These are phyloP conservation scores for Paradendryphiella salina DNA, from an alignment of 2,329 filamentous ascomycete genomes.

Conservation along the genomic window DNA sequence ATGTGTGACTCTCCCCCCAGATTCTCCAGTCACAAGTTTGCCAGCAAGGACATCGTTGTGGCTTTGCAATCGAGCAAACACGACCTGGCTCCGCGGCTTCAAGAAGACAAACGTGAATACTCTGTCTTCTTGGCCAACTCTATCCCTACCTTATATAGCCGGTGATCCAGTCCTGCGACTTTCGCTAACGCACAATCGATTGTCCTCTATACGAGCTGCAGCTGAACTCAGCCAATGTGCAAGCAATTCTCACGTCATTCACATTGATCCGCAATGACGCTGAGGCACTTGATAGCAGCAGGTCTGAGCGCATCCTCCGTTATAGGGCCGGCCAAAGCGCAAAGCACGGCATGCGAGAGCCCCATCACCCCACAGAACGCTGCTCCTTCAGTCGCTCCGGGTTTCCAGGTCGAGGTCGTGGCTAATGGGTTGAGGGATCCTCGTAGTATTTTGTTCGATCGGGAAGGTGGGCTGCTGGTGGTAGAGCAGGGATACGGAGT, in stretches of 20 bases:
- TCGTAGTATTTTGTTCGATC: slow-evolving; percentile 55
- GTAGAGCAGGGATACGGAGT: slow-evolving; percentile 51
- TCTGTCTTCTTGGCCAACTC: not conserved
- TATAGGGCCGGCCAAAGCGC: slow-evolving; percentile 29
- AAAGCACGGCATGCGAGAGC: slow-evolving; percentile 40
- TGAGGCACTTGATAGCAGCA: slow-evolving; percentile 31
- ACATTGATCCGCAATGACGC: slow-evolving; percentile 19
- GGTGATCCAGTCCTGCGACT: slow-evolving; percentile 3
- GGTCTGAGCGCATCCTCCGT: slow-evolving; percentile 23
- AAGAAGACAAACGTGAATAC: not conserved
- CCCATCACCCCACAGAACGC: slow-evolving; percentile 46
- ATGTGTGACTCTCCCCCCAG: not conserved
- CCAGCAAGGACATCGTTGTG: not conserved
- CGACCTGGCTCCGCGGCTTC: not conserved
- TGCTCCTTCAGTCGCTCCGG: slow-evolving; percentile 48
- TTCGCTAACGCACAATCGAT: slow-evolving; percentile 1
- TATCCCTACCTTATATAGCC: not conserved
- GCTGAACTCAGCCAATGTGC: not conserved
- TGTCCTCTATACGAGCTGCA: not conserved
- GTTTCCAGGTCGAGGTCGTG: slow-evolving; percentile 52
- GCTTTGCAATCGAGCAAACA: not conserved
- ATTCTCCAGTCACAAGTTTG: too few species aligned
- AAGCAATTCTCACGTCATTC: slow-evolving; percentile 19
- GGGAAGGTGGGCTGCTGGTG: slow-evolving; percentile 54
- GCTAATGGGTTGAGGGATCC: slow-evolving; percentile 52